These are phyloP conservation scores for Tylopilus balloui DNA, from an alignment of 768 basidiomycete genomes.

Conservation along the genomic window DNA sequence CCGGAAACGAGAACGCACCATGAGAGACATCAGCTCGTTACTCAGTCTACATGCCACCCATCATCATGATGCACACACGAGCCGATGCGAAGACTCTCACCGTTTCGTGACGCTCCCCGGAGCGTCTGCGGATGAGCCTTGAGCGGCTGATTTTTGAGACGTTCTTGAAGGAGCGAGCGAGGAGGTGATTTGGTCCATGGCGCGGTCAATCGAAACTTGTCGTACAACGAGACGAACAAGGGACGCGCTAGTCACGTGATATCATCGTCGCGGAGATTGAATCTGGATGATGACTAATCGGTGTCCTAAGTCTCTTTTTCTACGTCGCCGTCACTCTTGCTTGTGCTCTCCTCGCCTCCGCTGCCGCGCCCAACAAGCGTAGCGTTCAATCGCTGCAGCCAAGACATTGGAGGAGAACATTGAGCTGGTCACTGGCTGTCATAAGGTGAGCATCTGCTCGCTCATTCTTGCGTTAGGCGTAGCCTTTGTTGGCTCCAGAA, in stretches of 20 bases:
- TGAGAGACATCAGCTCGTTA: slow-evolving; percentile 83
- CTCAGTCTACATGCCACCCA: slow-evolving; percentile 47
- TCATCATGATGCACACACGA: slow-evolving; percentile 1
- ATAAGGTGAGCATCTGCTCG: slow-evolving; percentile 4
- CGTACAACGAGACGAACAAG: slow-evolving; percentile 3
- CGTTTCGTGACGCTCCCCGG: slow-evolving; percentile 83
- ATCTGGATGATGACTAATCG: not conserved
- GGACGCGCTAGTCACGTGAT: slow-evolving; percentile 34
- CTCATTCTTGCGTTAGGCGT: slow-evolving; percentile 6
- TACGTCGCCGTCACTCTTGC: slow-evolving; percentile 9
- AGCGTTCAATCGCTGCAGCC: slow-evolving; percentile 19
- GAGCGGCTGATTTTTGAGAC: slow-evolving; percentile 51
- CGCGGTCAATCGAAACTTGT: too few species aligned
- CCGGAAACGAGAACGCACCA: slow-evolving; percentile 50
- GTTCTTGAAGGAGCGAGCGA: slow-evolving; percentile 58
- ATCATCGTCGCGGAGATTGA: not conserved
- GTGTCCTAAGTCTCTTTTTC: too few species aligned
- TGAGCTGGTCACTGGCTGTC: not conserved
- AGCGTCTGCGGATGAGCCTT: slow-evolving; percentile 50
- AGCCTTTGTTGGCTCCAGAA: slow-evolving; percentile 16
- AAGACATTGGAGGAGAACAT: too few species aligned
- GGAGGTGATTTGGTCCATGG: slow-evolving; percentile 64
- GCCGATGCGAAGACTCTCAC: slow-evolving; percentile 33
- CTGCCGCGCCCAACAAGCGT: slow-evolving; percentile 17
- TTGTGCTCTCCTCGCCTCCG: slow-evolving; percentile 17